Evolutionary conservation across 768 basidiomycete species (phyloP).

Genomic region (Gloeostereum incarnatum): DNA sequence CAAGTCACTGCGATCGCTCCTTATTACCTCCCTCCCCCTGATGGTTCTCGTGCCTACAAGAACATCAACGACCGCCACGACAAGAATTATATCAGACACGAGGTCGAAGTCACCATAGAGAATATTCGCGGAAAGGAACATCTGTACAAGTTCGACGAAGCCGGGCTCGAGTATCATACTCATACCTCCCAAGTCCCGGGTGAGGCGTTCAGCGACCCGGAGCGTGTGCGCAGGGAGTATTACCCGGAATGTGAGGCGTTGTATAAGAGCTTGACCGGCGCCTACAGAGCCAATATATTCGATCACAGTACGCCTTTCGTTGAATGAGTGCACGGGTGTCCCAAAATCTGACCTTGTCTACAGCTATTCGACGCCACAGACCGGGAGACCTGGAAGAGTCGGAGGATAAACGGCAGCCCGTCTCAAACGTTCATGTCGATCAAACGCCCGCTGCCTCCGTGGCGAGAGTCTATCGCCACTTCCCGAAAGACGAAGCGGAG

Average conservation of each 20-base stretch:
- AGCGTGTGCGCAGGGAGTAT: conserved; percentile 25
- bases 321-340: not conserved
- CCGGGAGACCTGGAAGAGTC: conserved; percentile 13
- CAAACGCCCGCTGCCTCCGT: conserved; percentile 24
- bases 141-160: conserved; percentile 19
- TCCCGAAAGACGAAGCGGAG: conserved; percentile 23
- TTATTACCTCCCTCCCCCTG: conserved; percentile 8
- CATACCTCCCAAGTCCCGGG: conserved; percentile 10
- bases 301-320: conserved; percentile 22
- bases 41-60: conserved; percentile 19
- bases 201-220: conserved; percentile 23
- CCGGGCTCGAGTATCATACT: conserved; percentile 24
- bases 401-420: conserved; percentile 16
- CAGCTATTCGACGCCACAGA: conserved; percentile 17
- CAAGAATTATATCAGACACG: conserved; percentile 15
- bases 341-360: not conserved
- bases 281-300: conserved; percentile 26
- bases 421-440: conserved; percentile 25
- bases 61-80: conserved; percentile 14
- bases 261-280: conserved; percentile 27
- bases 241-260: conserved; percentile 27
- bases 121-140: conserved; percentile 28
- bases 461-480: conserved; percentile 27
- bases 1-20: not conserved
- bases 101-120: conserved; percentile 18